Evolutionary conservation across 441 rosid species (phyloP).

Genomic region (Pelargonium fulgidum): DNA sequence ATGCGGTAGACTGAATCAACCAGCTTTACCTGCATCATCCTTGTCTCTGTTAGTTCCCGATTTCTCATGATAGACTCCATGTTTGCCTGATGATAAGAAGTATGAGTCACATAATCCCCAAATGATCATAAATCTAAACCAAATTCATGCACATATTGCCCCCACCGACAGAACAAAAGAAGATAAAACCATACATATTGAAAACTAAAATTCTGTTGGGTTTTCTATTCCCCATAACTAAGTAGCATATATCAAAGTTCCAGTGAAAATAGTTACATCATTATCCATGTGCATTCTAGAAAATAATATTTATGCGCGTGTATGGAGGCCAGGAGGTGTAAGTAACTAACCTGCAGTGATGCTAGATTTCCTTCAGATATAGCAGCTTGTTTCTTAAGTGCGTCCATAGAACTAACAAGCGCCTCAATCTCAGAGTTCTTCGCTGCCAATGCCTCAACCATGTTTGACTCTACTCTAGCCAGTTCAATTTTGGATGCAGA

Average conservation of each 20-base stretch:
- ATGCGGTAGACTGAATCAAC: conserved; percentile 4
- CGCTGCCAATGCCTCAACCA: conserved; percentile 82
- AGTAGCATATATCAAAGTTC: neutral
- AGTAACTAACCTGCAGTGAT: conserved; percentile 82
- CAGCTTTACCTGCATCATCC: conserved; percentile 92
- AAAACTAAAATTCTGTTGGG: neutral
- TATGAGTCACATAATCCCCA: conserved; percentile 11
- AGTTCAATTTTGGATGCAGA: conserved; percentile 69
- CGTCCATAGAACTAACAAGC: conserved; percentile 65
- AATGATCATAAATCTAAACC: neutral
- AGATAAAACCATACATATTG: neutral
- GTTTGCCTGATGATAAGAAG: conserved; percentile 55
- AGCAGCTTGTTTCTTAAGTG: conserved; percentile 81
- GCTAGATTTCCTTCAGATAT: conserved; percentile 79
- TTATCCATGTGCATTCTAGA: neutral
- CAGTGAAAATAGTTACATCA: neutral
- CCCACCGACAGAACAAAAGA: neutral
- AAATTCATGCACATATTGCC: neutral
- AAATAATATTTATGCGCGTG: neutral
- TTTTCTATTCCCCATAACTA: neutral
- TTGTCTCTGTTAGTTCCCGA: conserved; percentile 93
- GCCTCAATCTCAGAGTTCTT: conserved; percentile 89
- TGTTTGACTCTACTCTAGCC: conserved; percentile 68
- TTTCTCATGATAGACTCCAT: conserved; percentile 96
- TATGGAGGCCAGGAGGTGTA: conserved; percentile 4